A percentile compares a stretch with the other conserved stretches of the same genome.
Conservation (phyloP, 2,329 filamentous ascomycete species). For the Aspergillus sp. region DNA sequence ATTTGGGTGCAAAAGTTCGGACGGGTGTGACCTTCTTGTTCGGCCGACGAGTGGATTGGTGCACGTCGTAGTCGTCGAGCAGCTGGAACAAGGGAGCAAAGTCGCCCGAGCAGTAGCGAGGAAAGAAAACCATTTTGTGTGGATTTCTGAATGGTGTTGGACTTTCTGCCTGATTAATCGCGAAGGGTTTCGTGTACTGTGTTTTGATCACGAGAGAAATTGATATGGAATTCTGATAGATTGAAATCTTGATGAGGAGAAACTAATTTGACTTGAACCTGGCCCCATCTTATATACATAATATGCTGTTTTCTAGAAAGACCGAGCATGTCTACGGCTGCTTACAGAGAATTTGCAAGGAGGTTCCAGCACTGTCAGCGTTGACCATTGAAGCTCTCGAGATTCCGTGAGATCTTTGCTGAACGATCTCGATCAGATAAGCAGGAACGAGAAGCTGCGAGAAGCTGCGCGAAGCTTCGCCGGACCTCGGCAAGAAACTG, state of each 20-base stretch:
- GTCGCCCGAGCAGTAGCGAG: slow-evolving; percentile 35
- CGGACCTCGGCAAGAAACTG: background rate
- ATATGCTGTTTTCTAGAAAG: slow-evolving; percentile 17
- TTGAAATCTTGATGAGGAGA: slow-evolving; percentile 6
- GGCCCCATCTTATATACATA: slow-evolving; percentile 18
- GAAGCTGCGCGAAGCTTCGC: slow-evolving; percentile 19
- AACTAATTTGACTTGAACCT: background rate
- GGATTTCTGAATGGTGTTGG: background rate
- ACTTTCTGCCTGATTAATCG: background rate
- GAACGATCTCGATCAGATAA: slow-evolving; percentile 25
- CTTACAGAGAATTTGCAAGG: slow-evolving; percentile 4
- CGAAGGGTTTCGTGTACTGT: background rate
- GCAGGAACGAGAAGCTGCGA: slow-evolving; percentile 2
- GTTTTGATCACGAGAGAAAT: background rate
- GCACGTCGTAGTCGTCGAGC: slow-evolving; percentile 42
- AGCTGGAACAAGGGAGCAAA: slow-evolving; percentile 44
- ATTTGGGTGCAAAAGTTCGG: slow-evolving; percentile 39
- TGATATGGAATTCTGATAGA: background rate
- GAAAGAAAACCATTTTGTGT: slow-evolving; percentile 39
- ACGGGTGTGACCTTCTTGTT: slow-evolving; percentile 16
- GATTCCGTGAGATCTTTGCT: slow-evolving; percentile 4
- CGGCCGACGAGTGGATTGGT: slow-evolving; percentile 26
- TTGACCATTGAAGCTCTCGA: background rate
- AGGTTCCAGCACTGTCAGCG: slow-evolving; percentile 3
- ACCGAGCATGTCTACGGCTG: slow-evolving; percentile 5